Evolutionary conservation across 2,329 filamentous ascomycete species (phyloP).

Genomic region (Trichoderma hamatum): DNA sequence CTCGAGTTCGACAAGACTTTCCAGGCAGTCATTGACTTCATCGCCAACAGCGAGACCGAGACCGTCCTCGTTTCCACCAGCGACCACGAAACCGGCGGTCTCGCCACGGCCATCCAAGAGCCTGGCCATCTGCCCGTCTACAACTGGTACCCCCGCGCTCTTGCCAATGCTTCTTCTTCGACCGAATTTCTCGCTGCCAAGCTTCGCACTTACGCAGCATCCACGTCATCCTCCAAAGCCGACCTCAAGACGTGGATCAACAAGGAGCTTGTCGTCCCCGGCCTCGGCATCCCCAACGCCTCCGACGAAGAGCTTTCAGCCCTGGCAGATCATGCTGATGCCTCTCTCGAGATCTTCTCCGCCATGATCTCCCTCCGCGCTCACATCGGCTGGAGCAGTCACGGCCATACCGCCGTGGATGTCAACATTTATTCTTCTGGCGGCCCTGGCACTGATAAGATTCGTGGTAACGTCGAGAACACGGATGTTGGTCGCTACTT

Average conservation of each 20-base stretch:
- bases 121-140: slow-evolving; percentile 59
- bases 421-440: slow-evolving; percentile 92
- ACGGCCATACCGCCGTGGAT: slow-evolving; percentile 91
- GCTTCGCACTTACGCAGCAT: slow-evolving; percentile 62
- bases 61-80: slow-evolving; percentile 87
- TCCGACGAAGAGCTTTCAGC: slow-evolving; percentile 69
- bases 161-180: slow-evolving; percentile 76
- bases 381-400: slow-evolving; percentile 90
- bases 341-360: slow-evolving; percentile 65
- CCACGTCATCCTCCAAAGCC: slow-evolving; percentile 39
- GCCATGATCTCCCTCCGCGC: slow-evolving; percentile 86
- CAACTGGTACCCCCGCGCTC: slow-evolving; percentile 79
- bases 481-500: slow-evolving; percentile 88
- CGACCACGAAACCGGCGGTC: slow-evolving; percentile 93
- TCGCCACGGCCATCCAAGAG: slow-evolving; percentile 74
- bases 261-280: slow-evolving; percentile 65
- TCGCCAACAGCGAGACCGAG: slow-evolving; percentile 71
- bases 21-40: slow-evolving; percentile 78
- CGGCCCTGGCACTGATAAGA: slow-evolving; percentile 62
- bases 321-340: slow-evolving; percentile 62
- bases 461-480: slow-evolving; percentile 91
- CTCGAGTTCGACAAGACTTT: slow-evolving; percentile 93
- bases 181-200: slow-evolving; percentile 69
- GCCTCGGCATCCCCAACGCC: slow-evolving; percentile 77
- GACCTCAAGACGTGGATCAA: slow-evolving; percentile 67